These are phyloP conservation scores for Verticillium tricorpus DNA, from an alignment of 2,329 filamentous ascomycete species.

Conservation along the genomic window DNA sequence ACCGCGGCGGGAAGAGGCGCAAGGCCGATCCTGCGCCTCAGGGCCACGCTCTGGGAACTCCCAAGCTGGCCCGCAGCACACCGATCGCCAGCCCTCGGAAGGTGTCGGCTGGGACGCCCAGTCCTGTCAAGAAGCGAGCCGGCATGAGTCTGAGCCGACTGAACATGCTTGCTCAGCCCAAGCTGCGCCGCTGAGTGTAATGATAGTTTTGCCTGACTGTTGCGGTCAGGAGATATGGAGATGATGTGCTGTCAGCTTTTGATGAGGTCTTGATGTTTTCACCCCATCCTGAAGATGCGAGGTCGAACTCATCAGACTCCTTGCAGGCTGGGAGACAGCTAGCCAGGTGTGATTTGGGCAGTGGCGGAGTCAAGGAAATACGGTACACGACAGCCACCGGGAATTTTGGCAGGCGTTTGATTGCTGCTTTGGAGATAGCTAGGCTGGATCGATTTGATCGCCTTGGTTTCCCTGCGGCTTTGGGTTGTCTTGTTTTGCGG, in stretches of 20 bases:
- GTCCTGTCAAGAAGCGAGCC: slow-evolving; percentile 47
- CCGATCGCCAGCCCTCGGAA: slow-evolving; percentile 26
- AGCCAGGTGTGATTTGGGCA: neutral
- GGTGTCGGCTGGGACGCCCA: slow-evolving; percentile 24
- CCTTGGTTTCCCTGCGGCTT: neutral
- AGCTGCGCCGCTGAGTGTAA: slow-evolving; percentile 43
- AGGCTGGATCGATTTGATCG: neutral
- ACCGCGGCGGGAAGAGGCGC: slow-evolving; percentile 54
- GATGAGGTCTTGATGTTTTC: neutral
- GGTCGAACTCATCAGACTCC: neutral
- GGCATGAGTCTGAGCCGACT: slow-evolving; percentile 55
- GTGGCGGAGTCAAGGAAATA: neutral
- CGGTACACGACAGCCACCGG: neutral
- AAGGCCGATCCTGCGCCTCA: slow-evolving; percentile 28
- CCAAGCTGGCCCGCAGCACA: slow-evolving; percentile 25
- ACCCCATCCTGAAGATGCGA: neutral
- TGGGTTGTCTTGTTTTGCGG: neutral
- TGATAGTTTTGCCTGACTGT: neutral
- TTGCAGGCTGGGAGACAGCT: neutral
- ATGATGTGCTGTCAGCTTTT: neutral
- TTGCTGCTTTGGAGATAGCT: neutral
- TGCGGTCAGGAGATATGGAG: neutral
- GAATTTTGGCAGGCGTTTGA: neutral
- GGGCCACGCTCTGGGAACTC: neutral
- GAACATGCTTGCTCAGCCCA: slow-evolving; percentile 58